Evolutionary conservation across 495 filamentous ascomycete genomes (phyloP), one percentile per base, ranked within the genome.

Genomic region (Neurospora sp.): DNA sequence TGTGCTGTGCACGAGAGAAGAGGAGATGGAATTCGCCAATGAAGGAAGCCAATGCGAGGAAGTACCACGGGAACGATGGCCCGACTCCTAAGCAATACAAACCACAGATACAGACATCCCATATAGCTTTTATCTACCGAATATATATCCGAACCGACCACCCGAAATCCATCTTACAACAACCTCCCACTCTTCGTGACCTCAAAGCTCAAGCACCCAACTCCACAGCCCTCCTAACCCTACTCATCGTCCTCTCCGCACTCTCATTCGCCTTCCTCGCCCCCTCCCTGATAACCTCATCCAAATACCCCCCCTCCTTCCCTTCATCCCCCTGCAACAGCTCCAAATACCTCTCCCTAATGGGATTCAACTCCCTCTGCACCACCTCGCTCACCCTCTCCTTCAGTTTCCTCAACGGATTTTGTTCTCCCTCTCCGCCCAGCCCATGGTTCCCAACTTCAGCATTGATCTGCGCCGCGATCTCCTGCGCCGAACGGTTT

Each of bases 371-470:
- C 70, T 87, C 84, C 9, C 79, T 74, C 9, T 83, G 81, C 9
- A 98, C 84, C 12, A 82, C 83, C 3, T 84, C 80, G 0, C 87
- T 82, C 2, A 94, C 88, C 68, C 79, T 79, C 38, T 84, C 84
- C 80, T 98, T 98, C 65, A 98, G 84, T 16, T 93, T 82, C 40
- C 83, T 83, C 53, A 94, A 83, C 44, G 79, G 86, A 18, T 88
- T 76, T 16, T 81, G 81, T n/a, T 81, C 72, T 69, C 53, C 53
- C 8, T 65, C 53, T 3, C 12, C 53, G 3, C 3, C 31, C 6
- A 65, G 7, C 27, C 42, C 41, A 9, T 65, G 53, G 5, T 35
- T 18, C 6, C 53, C 6, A 31, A 65, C 7, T 14, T 65, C 27
- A 3, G 12, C 53, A 37, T 65, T 65, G 3, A 87, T 86, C 44